Base-by-base conservation (phyloP, 345 rosid species). In the Reutealis trisperma region DNA sequence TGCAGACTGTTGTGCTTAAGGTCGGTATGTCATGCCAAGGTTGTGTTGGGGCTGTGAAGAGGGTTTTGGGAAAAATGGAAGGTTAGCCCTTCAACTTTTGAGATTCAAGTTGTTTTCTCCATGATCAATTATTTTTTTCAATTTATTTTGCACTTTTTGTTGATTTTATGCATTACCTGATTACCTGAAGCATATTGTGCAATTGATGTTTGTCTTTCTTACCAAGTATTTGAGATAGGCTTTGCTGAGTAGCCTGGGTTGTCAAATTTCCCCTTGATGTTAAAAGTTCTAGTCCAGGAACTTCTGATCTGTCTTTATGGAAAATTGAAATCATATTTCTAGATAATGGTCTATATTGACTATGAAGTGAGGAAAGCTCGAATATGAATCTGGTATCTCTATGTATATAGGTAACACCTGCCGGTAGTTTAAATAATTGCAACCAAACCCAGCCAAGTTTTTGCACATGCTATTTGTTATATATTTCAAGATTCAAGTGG, bases 11-110 rank as follows among this genome's bases (percentile, higher is more conserved):
- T 72, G 90, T 92, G 75, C 90, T 92, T 51, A 91, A 86, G 85
- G 98, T 92, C 77, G 92, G 86, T 21, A 92, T 94, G 98, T 84
- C 98, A 73, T 94, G 96, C 8, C 80, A 85, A 64, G 97, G 96
- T 78, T 92, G 97, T 8, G 86, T 80, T 6, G 98, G 96, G 67
- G 92, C 98, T 71, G 97, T 94, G 75, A 89, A 86, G 83, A 85
- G 98, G 86, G 98, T 92, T 72, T 78, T 92, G 55, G 92, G 89
- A 12, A 92, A 92, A 83, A 89, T 94, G 96, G 90, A 94, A 85
- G 97, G 98, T 92, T 55, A 27, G 86, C 76, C 66, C 6, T 18
- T 41, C 4, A 45, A 12, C 59, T 61, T 61, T 34, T 34, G 3
- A 2, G 37, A 34, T 34, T 51, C 30, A 19, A 25, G 67, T 54